Base-by-base conservation (phyloP, 75 land plant genomes). In the Picea glauca region DNA sequence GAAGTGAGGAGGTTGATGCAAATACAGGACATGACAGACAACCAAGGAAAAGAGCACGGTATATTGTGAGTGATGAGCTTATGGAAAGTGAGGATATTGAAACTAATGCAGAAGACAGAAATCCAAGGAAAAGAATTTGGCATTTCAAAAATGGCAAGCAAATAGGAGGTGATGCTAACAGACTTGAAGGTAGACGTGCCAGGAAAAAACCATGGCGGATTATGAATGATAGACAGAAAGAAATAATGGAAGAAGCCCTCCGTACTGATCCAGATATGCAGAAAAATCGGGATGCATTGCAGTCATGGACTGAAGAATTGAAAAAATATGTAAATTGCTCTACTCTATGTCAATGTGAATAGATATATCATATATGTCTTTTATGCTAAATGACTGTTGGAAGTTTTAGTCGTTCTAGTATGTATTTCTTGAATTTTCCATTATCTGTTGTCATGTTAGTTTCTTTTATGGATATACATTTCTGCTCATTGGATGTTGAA, bases 41-140 rank as follows among this genome's bases (percentile, higher is more conserved):
- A 74, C 87, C 87, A 3, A 82, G 75, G 76, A 85, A 83, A 76
- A 75, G 84, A 60, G 76, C 83, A 62, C 63, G 87, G 62, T 67
- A 75, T 46, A 79, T 82, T 32, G 79, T 79, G 81, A 85, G 76
- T 62, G 79, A 85, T 54, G 57, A 62, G 61, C 81, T 7, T 65
- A 65, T 65, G 32, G 68, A 32, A 15, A 65, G 17, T 65, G 68
- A 65, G 14, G 40, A 65, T 38, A 65, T 15, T 33, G 40, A 65
- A 17, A 33, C 20, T 6, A 65, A 17, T 15, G 20, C 40, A 32
- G 68, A 65, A 65, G 68, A 65, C 30, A 65, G 1, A 65, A 14
- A 65, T 33, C 32, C 68, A 65, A 65, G 30, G 20, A 65, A 65
- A 65, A 17, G 20, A 33, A 65, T 17, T 65, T 38, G 20, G 35